Conservation (phyloP, 2,329 filamentous ascomycete species). For the Diaporthe helianthi region DNA sequence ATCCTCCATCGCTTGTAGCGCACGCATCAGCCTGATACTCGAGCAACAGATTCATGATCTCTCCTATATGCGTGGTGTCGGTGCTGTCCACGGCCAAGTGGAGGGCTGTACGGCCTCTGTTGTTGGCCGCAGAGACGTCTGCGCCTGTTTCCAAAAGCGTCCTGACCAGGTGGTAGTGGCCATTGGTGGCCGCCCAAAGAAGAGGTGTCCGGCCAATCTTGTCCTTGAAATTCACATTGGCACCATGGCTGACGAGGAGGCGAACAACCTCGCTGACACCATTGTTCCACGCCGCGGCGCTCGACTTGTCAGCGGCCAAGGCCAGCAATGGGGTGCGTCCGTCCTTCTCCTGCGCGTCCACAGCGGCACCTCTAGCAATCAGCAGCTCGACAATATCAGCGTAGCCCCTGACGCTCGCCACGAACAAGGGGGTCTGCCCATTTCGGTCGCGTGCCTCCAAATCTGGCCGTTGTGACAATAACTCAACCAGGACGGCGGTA, state of each 20-base stretch:
- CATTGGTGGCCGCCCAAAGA: conserved; percentile 65
- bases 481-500: conserved; percentile 42
- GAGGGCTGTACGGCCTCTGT: conserved; percentile 53
- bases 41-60: conserved; percentile 48
- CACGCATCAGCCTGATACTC: conserved; percentile 42
- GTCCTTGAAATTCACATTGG: conserved; percentile 49
- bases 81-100: conserved; percentile 57
- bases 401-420: conserved; percentile 45
- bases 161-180: conserved; percentile 54
- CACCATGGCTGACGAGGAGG: conserved; percentile 46
- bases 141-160: conserved; percentile 45
- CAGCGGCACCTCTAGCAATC: conserved; percentile 43
- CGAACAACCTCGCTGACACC: conserved; percentile 47
- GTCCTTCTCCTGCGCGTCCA: conserved; percentile 47
- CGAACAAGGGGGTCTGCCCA: conserved; percentile 48
- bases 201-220: conserved; percentile 61
- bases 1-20: conserved; percentile 48
- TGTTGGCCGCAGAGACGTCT: conserved; percentile 51
- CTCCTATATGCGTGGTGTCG: conserved; percentile 38
- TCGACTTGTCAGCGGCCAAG: conserved; percentile 46
- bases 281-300: conserved; percentile 43
- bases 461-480: conserved; percentile 45
- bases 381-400: conserved; percentile 44
- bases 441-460: conserved; percentile 43
- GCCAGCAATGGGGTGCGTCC: conserved; percentile 47